Evolutionary conservation across 1,284 basidiomycete genomes (phyloP).

Genomic region (Cutaneotrichosporon sp.): DNA sequence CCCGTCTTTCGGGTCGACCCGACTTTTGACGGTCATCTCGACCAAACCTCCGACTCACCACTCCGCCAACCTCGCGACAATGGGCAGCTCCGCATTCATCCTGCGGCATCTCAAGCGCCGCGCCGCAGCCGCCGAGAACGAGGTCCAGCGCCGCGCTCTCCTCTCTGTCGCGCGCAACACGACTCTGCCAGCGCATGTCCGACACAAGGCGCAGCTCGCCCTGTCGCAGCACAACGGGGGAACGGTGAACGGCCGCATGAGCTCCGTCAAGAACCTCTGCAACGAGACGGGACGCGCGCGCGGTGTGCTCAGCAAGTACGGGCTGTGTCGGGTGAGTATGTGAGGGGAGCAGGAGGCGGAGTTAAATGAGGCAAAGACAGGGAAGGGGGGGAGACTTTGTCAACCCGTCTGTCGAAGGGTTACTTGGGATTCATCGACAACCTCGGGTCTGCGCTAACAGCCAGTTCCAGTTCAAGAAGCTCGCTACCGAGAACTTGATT

Average conservation of each 20-base stretch:
- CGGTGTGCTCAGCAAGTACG: slow-evolving; percentile 45
- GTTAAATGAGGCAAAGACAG: not conserved
- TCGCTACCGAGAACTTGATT: slow-evolving; percentile 70
- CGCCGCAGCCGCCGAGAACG: slow-evolving; percentile 56
- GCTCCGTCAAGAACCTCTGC: slow-evolving; percentile 83
- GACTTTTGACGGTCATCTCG: not conserved
- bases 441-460: slow-evolving; percentile 12
- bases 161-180: slow-evolving; percentile 86
- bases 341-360: not conserved
- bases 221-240: slow-evolving; percentile 80
- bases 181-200: slow-evolving; percentile 71
- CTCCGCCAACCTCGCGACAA: slow-evolving; percentile 8
- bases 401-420: too few species aligned
- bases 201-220: slow-evolving; percentile 93
- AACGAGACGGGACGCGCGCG: slow-evolving; percentile 74
- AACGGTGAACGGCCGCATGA: slow-evolving; percentile 59
- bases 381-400: not conserved
- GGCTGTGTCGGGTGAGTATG: not conserved
- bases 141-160: slow-evolving; percentile 77
- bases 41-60: not conserved
- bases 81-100: slow-evolving; percentile 34
- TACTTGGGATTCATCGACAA: too few species aligned
- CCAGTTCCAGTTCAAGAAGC: slow-evolving; percentile 83
- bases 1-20: not conserved
- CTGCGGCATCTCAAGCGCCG: slow-evolving; percentile 45